Evolutionary conservation across 192 early-diverging fungal genomes (phyloP), one percentile per base, ranked within the genome.

Genomic region (Entophlyctis luteolus): DNA sequence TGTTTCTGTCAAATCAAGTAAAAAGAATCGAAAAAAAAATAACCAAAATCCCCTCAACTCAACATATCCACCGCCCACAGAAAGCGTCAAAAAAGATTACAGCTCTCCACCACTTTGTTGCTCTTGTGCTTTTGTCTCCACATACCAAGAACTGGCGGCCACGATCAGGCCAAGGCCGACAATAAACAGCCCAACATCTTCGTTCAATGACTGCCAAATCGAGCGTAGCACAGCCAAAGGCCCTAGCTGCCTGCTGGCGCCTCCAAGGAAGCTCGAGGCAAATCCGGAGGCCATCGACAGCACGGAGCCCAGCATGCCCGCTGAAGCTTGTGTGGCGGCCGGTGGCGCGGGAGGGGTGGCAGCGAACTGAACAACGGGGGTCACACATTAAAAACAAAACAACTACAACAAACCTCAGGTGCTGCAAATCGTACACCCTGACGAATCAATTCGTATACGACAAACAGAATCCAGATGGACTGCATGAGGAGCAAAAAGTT

Each of bases 381-480:
- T n/a, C n/a, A n/a, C n/a, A n/a, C n/a, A n/a, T n/a, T 12, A 42
- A n/a, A 42, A 42, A 42, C 10, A 42, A 42, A 42, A 42, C n/a
- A 42, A 42, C 39, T 42, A 42, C n/a, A 42, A n/a, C 8, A 42
- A 42, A 42, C 39, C 39, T 42, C 10, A n/a, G 39, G 39, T 12
- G 8, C 10, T 20, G 42, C 16, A 32, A 25, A 38, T 2, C 48
- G 5, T 4, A 63, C 14, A 42, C 48, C 62, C 35, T 63, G 62
- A 29, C 62, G 62, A n/a, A 29, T 22, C 1, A 63, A 14, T 33
- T 63, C 62, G 48, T 50, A 29, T 12, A 63, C 18, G 48, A 63
- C 32, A 33, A 63, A 63, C 12, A 63, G 12, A 2, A 45, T 48
- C 62, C 62, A 63, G 25, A 63, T 42, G 6, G 62, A 63, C 25